Percentiles rank a stretch among this genome's conserved stretches.
phyloP scores from a whole-genome alignment of 2,329 filamentous ascomycete species.

The Fusarium papillatum region DNA sequence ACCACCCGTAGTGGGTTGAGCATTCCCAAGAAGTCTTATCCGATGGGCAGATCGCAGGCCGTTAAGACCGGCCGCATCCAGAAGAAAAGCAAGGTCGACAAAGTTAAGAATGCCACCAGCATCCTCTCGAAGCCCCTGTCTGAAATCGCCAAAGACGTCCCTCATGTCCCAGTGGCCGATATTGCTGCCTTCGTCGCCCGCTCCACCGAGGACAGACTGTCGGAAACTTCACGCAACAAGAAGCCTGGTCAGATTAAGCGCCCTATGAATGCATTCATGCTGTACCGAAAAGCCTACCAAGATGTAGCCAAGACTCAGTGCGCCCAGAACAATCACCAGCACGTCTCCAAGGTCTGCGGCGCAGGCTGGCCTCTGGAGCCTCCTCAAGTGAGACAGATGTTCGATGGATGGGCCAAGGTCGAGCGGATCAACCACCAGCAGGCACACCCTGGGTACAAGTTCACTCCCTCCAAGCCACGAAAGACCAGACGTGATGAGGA shows the following conservation, averaged over 20 bases:
- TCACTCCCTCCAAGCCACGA: constrained; percentile 82
- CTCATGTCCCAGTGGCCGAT: constrained; percentile 76
- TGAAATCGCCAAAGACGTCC: constrained; percentile 74
- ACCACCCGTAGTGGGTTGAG: constrained; percentile 54
- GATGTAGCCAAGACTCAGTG: constrained; percentile 87
- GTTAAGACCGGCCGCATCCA: constrained; percentile 39
- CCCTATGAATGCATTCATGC: constrained; percentile 98
- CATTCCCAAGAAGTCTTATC: constrained; percentile 40
- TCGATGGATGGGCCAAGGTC: constrained; percentile 82
- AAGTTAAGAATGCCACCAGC: constrained; percentile 50
- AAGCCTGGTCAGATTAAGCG: constrained; percentile 86
- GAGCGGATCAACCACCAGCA: constrained; percentile 88
- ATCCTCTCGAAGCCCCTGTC: constrained; percentile 78
- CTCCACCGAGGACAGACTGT: constrained; percentile 72
- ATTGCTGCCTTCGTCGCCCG: constrained; percentile 87
- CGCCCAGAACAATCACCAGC: constrained; percentile 91
- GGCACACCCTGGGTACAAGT: constrained; percentile 94
- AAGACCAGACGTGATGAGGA: constrained; percentile 53
- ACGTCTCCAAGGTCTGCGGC: constrained; percentile 90
- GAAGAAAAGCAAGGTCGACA: constrained; percentile 49
- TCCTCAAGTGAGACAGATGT: constrained; percentile 78
- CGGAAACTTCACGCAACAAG: constrained; percentile 75
- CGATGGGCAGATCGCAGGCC: constrained; percentile 15
- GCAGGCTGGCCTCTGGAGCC: constrained; percentile 89
- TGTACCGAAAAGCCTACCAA: constrained; percentile 94